Conservation (phyloP, 2,329 filamentous ascomycete species). For the Diaporthe batatas region DNA sequence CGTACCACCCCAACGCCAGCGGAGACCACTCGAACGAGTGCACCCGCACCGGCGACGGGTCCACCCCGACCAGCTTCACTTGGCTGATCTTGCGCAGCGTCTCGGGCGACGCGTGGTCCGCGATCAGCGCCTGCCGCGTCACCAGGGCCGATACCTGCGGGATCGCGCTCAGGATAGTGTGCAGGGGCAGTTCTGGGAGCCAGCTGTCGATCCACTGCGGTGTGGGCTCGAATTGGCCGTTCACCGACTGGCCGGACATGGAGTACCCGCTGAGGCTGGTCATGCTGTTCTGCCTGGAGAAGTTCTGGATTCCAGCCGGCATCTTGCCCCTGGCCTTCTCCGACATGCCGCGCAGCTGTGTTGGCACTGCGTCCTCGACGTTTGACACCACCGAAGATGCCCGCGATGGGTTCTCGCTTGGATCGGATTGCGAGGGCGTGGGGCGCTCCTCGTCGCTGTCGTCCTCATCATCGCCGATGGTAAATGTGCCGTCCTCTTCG, state of each 20-base stretch:
- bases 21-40: constrained; percentile 97
- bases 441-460: constrained; percentile 66
- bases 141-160: constrained; percentile 73
- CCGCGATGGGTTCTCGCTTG: constrained; percentile 72
- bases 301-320: constrained; percentile 84
- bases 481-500: constrained; percentile 84
- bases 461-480: constrained; percentile 86
- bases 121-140: constrained; percentile 62
- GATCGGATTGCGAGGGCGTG: constrained; percentile 73
- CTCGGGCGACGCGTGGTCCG: constrained; percentile 59
- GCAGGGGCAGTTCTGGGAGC: constrained; percentile 91
- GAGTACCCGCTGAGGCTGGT: constrained; percentile 81
- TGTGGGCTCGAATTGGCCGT: constrained; percentile 81
- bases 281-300: constrained; percentile 91
- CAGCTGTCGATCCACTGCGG: constrained; percentile 91
- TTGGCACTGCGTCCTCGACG: constrained; percentile 82
- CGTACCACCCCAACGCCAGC: constrained; percentile 93
- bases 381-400: constrained; percentile 77
- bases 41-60: constrained; percentile 79
- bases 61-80: constrained; percentile 77
- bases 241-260: constrained; percentile 66
- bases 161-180: constrained; percentile 85
- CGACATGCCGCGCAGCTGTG: constrained; percentile 91
- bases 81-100: constrained; percentile 68
- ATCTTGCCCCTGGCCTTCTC: constrained; percentile 97